Evolutionary conservation across 352 stramenopile genomes (phyloP).

Genomic region (Globisporangium viniferum): DNA sequence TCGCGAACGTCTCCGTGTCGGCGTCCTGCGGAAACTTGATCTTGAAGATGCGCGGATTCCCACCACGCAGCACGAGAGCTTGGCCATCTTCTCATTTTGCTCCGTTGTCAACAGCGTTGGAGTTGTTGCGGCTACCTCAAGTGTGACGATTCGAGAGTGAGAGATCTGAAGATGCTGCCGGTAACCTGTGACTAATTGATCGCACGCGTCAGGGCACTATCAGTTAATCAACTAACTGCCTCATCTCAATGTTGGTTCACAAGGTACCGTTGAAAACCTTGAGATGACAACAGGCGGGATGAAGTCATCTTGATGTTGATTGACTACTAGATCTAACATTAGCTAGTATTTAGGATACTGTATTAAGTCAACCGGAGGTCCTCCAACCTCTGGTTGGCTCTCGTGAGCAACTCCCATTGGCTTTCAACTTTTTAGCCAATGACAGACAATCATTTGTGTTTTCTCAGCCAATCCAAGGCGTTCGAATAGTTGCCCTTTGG

Average conservation of each 20-base stretch:
- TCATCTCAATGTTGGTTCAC: not conserved
- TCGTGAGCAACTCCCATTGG: too few relatives aligned
- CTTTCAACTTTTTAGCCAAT: not conserved
- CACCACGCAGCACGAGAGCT: not conserved
- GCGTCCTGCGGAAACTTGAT: not conserved
- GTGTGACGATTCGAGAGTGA: not conserved
- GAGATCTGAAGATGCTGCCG: not conserved
- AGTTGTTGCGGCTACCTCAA: not conserved
- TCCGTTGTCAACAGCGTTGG: not conserved
- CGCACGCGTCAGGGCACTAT: not conserved
- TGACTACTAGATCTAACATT: not conserved
- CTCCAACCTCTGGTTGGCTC: too few relatives aligned
- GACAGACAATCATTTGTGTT: not conserved
- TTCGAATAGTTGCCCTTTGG: not conserved
- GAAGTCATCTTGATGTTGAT: not conserved
- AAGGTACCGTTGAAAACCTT: not conserved
- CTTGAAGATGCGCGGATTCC: not conserved
- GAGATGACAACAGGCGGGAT: not conserved
- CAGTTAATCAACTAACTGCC: not conserved
- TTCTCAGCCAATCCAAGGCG: not conserved
- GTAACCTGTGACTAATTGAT: not conserved
- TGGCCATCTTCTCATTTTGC: not conserved
- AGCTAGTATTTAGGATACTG: not conserved
- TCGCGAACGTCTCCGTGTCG: not conserved
- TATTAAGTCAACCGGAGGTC: too few relatives aligned